Base-by-base conservation (phyloP, 768 basidiomycete genomes). In the Suillus sp. region DNA sequence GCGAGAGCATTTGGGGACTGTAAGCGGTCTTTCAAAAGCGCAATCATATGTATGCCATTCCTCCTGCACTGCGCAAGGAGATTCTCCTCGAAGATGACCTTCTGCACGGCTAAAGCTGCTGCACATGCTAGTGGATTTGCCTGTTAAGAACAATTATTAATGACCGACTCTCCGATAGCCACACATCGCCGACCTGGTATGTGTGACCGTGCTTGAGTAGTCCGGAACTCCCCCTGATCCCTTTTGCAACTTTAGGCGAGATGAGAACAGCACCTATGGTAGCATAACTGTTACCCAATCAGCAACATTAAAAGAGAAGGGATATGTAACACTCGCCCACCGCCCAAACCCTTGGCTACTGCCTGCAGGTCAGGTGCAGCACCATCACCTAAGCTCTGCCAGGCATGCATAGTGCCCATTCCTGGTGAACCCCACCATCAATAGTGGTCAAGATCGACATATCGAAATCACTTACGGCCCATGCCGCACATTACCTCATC, bases 401-500 rank as follows among this genome's bases (percentile, higher is more conserved):
- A 95, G 22, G 86, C 91, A 70, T 95, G 94, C 50, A 93, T 70
- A 9, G 90, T 92, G 3, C 94, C 94, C 87, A 95, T 92, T 34
- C 92, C 91, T 93, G 65, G 27, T 9, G 50, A 37, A 59, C 45
- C 13, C 9, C 37, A 30, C 16, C 25, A 14, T 47, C 59, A 34
- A 59, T 54, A 58, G 40, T n/a, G 47, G 16, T 30, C 13, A 37
- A 51, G n/a, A 34, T 18, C 18, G 6, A 30, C 42, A 30, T 53
- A 59, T n/a, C 54, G 61, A 30, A 45, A 59, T 38, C 43, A 81
- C 90, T 76, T 71, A 90, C 93, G 86, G 62, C 93, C 92, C 90
- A 95, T 93, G 50, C 93, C 93, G 71, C 88, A 87, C 93, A 96
- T 95, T 53, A 95, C 91, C 76, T 96, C 95, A 69, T 96, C 95